A percentile compares a stretch with the other conserved stretches of the same genome.
Conservation (phyloP, 73 alveolate species). For the Paramecium tetraurelia region DNA sequence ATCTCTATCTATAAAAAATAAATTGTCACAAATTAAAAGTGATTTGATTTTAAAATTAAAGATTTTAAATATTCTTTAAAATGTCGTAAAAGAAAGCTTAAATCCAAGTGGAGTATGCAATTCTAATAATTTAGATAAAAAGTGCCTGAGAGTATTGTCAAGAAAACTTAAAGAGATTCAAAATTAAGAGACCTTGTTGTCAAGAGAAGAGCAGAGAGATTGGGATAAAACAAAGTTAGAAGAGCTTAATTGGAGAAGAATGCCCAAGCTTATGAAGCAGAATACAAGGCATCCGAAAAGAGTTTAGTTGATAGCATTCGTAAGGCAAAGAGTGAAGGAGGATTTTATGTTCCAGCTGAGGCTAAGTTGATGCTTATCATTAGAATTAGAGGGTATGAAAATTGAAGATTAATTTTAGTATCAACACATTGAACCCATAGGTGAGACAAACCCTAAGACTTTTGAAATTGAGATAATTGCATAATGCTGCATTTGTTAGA, state of each 20-base stretch:
- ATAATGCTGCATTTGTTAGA: slow-evolving; percentile 91
- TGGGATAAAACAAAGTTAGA: slow-evolving; percentile 39
- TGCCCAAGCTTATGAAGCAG: slow-evolving; percentile 62
- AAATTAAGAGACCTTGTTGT: slow-evolving; percentile 47
- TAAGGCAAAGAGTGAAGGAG: slow-evolving; percentile 59
- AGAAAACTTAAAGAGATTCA: slow-evolving; percentile 46
- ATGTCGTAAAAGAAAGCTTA: background rate
- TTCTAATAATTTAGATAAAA: background rate
- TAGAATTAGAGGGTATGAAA: slow-evolving; percentile 73
- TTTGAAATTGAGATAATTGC: slow-evolving; percentile 89
- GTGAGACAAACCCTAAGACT: slow-evolving; percentile 83
- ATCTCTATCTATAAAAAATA: background rate
- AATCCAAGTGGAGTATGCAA: slow-evolving; percentile 3
- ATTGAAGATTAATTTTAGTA: slow-evolving; percentile 45
- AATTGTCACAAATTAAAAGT: background rate
- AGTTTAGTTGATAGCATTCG: slow-evolving; percentile 53
- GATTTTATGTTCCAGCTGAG: slow-evolving; percentile 67
- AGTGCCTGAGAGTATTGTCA: slow-evolving; percentile 48
- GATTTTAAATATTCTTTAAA: background rate
- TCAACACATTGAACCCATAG: slow-evolving; percentile 87
- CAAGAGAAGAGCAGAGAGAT: slow-evolving; percentile 42
- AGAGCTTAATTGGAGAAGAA: slow-evolving; percentile 51
- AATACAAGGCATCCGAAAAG: slow-evolving; percentile 56
- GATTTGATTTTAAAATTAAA: slow-evolving; percentile 27
- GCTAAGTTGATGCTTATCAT: slow-evolving; percentile 56